Evolutionary conservation across 2,329 filamentous ascomycete genomes (phyloP).

Genomic region (Pestalotiopsis fici): DNA sequence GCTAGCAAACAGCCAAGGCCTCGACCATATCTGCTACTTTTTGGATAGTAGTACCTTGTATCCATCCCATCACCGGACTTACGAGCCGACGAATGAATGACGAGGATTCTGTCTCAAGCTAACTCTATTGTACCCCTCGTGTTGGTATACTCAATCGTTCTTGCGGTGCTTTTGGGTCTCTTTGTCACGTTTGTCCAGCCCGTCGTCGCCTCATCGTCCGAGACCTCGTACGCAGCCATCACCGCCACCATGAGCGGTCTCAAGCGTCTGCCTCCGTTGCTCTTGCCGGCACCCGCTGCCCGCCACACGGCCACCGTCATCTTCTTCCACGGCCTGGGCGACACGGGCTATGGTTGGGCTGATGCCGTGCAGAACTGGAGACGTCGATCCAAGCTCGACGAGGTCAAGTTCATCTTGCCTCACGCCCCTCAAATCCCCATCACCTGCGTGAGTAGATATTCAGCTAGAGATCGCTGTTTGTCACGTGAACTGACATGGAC

Average conservation of each 20-base stretch:
- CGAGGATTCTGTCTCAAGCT: background rate
- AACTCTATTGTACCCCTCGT: background rate
- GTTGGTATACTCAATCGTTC: background rate
- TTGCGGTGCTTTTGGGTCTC: background rate
- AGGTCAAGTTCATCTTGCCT: constrained; percentile 93
- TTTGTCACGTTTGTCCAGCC: background rate
- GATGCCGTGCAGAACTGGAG: constrained; percentile 87
- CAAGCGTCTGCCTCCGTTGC: constrained; percentile 25
- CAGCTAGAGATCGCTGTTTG: background rate
- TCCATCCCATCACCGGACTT: background rate
- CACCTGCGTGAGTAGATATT: constrained; percentile 64
- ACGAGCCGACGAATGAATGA: background rate
- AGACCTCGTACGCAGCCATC: background rate
- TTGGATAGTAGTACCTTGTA: background rate
- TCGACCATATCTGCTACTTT: background rate
- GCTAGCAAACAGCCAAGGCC: background rate
- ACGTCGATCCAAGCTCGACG: constrained; percentile 74
- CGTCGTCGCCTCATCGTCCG: background rate
- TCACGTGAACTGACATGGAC: constrained; percentile 1
- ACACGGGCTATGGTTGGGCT: constrained; percentile 78
- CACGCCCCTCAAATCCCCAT: constrained; percentile 87
- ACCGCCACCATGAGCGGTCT: constrained; percentile 20
- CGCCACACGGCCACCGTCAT: constrained; percentile 93
- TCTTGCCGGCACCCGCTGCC: constrained; percentile 25
- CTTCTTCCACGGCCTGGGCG: constrained; percentile 89